These are phyloP conservation scores for Durotheca rogersii DNA, from an alignment of 495 filamentous ascomycete genomes.

Conservation along the genomic window DNA sequence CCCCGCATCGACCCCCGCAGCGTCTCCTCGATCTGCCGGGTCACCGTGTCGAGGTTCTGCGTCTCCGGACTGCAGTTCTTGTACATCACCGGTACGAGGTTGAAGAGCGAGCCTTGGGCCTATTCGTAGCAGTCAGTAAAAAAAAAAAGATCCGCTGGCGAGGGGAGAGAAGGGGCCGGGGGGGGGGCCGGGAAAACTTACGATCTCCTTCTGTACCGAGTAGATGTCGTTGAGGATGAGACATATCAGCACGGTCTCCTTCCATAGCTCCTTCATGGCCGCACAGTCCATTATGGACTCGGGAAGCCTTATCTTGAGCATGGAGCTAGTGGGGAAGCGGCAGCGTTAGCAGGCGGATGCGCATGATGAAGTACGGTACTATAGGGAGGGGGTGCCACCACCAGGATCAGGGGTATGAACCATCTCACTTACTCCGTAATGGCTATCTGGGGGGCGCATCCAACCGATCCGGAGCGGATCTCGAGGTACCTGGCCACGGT, in stretches of 20 bases:
- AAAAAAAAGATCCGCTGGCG: too few relatives aligned
- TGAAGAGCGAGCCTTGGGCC: slow-evolving; percentile 31
- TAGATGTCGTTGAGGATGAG: slow-evolving; percentile 35
- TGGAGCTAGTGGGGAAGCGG: slow-evolving; percentile 13
- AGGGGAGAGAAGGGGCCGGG: too few relatives aligned
- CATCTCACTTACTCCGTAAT: slow-evolving; percentile 32
- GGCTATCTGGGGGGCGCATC: slow-evolving; percentile 33
- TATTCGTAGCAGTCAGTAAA: slow-evolving; percentile 4
- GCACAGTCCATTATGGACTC: slow-evolving; percentile 31
- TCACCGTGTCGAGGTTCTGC: slow-evolving; percentile 21
- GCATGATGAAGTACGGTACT: too few relatives aligned
- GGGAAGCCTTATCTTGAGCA: slow-evolving; percentile 32
- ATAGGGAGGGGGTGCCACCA: too few relatives aligned
- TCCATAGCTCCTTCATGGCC: slow-evolving; percentile 32
- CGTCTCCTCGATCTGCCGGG: slow-evolving; percentile 12
- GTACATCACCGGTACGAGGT: slow-evolving; percentile 32
- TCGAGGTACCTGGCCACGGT: slow-evolving; percentile 27
- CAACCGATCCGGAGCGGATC: slow-evolving; percentile 32
- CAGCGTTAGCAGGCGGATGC: neutral
- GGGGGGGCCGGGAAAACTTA: slow-evolving; percentile 20
- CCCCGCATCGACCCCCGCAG: slow-evolving; percentile 17
- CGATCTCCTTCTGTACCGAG: slow-evolving; percentile 36
- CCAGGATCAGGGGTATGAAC: too few relatives aligned
- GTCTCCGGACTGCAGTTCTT: slow-evolving; percentile 20
- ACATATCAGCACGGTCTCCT: slow-evolving; percentile 31